Percentiles rank a stretch among this genome's conserved stretches.
Evolutionary conservation across 75 land plant species (phyloP).

Genomic region (Azolla pinnata): DNA sequence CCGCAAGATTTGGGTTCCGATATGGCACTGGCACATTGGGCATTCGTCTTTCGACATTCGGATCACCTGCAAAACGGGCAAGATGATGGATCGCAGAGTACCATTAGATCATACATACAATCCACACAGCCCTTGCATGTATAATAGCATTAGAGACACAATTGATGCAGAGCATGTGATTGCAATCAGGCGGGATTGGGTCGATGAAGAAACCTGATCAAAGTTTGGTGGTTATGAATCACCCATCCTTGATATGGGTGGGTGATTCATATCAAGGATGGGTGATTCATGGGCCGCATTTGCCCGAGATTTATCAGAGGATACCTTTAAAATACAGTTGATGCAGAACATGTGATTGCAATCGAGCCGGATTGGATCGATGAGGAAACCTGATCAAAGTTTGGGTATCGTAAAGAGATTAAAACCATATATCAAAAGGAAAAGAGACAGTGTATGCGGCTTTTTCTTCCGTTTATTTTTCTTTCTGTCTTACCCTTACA

Average conservation of each 20-base stretch:
- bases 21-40: conserved; percentile 1
- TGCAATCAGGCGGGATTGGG: conserved; percentile 16
- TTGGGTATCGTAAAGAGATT: no score
- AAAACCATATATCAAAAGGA: no score
- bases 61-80: conserved; percentile 11
- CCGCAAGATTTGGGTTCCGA: conserved; percentile 5
- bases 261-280: not conserved
- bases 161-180: conserved; percentile 24
- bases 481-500: not conserved
- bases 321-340: conserved; percentile 27
- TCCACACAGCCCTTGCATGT: no score
- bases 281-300: not conserved
- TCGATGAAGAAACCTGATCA: conserved; percentile 15
- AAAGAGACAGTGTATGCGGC: no score
- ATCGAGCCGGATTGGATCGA: conserved; percentile 15
- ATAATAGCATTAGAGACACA: conserved; percentile 17
- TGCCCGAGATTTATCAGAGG: no score
- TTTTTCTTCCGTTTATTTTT: not conserved
- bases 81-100: no score
- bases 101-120: no score
- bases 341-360: conserved; percentile 26
- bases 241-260: not conserved
- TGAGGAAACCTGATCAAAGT: conserved; percentile 15
- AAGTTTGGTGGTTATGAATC: no score
- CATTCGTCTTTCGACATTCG: conserved; percentile 14